Evolutionary conservation across 768 basidiomycete genomes (phyloP).

Genomic region (Pisolithus sp.): DNA sequence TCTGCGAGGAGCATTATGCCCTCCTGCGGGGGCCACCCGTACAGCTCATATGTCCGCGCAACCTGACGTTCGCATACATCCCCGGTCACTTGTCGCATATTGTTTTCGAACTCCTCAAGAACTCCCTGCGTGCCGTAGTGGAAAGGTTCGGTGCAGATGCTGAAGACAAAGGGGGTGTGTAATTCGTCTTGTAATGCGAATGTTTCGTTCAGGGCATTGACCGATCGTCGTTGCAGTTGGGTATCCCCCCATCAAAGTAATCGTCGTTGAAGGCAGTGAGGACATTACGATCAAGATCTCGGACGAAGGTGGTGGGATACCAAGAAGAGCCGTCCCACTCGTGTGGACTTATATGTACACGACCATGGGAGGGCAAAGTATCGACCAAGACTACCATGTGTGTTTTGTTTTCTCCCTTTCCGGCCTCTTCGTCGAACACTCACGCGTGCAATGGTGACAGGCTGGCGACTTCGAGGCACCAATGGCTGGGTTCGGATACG

Average conservation of each 20-base stretch:
- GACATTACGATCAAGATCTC: conserved; percentile 99
- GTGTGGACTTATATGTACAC: conserved; percentile 99
- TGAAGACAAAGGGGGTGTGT: conserved; percentile 38
- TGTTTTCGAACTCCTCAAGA: conserved; percentile 94
- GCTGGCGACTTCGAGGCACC: conserved; percentile 92
- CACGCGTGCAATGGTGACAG: conserved; percentile 15
- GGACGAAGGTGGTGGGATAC: conserved; percentile 95
- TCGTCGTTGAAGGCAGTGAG: conserved; percentile 95
- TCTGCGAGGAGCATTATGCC: conserved; percentile 93
- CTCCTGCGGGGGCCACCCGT: conserved; percentile 96
- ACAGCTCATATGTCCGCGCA: conserved; percentile 86
- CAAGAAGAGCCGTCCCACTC: conserved; percentile 76
- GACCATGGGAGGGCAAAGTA: conserved; percentile 65
- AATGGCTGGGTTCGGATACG: conserved; percentile 97
- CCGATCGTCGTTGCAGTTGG: neutral
- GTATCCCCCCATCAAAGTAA: conserved; percentile 87
- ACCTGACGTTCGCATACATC: conserved; percentile 89
- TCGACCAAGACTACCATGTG: conserved; percentile 64
- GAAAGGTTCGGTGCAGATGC: conserved; percentile 82
- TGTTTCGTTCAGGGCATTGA: neutral
- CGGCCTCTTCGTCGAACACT: neutral
- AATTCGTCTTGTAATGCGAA: neutral
- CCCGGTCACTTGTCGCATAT: conserved; percentile 97
- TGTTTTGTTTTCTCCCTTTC: neutral
- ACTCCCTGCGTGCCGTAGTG: conserved; percentile 94